phyloP scores from a whole-genome alignment of 108 stramenopile genomes.

The Cyclostephanos invisitatus region DNA sequence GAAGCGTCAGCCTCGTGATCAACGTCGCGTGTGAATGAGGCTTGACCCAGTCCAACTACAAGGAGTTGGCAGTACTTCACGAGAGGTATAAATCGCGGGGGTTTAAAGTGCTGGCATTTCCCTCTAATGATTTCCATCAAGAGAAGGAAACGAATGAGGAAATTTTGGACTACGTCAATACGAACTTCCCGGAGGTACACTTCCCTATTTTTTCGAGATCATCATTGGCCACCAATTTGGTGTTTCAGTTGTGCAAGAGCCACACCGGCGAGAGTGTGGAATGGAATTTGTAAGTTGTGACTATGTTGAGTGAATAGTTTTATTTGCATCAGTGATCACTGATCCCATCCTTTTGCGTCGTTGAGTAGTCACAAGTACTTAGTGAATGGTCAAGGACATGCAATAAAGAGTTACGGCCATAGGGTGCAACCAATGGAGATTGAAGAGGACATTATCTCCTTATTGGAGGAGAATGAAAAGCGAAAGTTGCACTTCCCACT shows the following conservation, averaged over 20 bases:
- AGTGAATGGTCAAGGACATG: slow-evolving; percentile 65
- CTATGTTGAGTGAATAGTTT: neutral
- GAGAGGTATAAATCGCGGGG: slow-evolving; percentile 50
- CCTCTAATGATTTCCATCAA: slow-evolving; percentile 79
- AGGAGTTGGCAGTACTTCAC: slow-evolving; percentile 64
- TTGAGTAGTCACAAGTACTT: slow-evolving; percentile 66
- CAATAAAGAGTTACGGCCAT: slow-evolving; percentile 64
- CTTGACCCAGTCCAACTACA: slow-evolving; percentile 69
- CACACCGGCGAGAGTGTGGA: slow-evolving; percentile 51
- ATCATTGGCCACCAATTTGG: slow-evolving; percentile 54
- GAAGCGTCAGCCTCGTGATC: slow-evolving; percentile 68
- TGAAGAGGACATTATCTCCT: slow-evolving; percentile 59
- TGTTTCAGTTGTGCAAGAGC: slow-evolving; percentile 58
- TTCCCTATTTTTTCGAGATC: slow-evolving; percentile 69
- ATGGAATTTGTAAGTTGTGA: slow-evolving; percentile 59
- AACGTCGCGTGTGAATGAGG: slow-evolving; percentile 86
- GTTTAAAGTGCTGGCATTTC: slow-evolving; percentile 76
- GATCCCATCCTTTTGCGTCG: neutral
- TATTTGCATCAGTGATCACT: neutral
- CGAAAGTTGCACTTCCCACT: slow-evolving; percentile 18
- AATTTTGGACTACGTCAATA: slow-evolving; percentile 57
- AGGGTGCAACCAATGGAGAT: slow-evolving; percentile 57
- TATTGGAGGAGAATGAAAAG: slow-evolving; percentile 46
- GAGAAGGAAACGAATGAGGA: slow-evolving; percentile 70
- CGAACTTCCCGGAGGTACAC: slow-evolving; percentile 58